Conservation (phyloP, 2,329 filamentous ascomycete species). For the Ophiostoma piceae region DNA sequence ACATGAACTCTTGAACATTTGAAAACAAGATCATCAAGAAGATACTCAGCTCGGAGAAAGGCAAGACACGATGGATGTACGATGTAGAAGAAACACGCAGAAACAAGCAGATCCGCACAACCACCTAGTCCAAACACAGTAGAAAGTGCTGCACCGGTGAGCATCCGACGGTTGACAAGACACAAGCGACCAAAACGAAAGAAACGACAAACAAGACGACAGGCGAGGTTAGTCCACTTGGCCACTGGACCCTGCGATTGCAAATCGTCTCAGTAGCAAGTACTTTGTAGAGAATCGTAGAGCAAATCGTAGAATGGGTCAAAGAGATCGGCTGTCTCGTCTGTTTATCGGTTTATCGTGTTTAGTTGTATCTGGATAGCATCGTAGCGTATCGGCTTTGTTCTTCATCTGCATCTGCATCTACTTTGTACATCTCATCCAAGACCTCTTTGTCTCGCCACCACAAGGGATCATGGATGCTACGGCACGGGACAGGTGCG, state of each 20-base stretch:
- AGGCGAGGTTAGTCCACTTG: slow-evolving; percentile 1
- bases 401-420: not conserved
- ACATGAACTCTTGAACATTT: too few relatives aligned
- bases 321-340: slow-evolving; percentile 1
- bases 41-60: too few relatives aligned
- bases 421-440: not conserved
- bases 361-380: not conserved
- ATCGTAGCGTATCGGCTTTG: not conserved
- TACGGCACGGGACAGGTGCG: slow-evolving; percentile 2
- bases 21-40: too few relatives aligned
- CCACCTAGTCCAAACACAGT: not conserved
- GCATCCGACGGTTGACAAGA: not conserved
- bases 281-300: too few relatives aligned
- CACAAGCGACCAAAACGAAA: not conserved
- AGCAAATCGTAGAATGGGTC: not conserved
- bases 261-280: not conserved
- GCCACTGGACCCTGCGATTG: not conserved
- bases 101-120: not conserved
- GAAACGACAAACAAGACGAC: not conserved
- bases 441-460: not conserved
- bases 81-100: not conserved
- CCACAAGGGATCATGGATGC: not conserved
- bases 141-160: slow-evolving; percentile 6
- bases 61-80: too few relatives aligned
- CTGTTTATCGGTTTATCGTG: not conserved